Conservation (phyloP, 139 green algal species). For the Asterochloris sp. region DNA sequence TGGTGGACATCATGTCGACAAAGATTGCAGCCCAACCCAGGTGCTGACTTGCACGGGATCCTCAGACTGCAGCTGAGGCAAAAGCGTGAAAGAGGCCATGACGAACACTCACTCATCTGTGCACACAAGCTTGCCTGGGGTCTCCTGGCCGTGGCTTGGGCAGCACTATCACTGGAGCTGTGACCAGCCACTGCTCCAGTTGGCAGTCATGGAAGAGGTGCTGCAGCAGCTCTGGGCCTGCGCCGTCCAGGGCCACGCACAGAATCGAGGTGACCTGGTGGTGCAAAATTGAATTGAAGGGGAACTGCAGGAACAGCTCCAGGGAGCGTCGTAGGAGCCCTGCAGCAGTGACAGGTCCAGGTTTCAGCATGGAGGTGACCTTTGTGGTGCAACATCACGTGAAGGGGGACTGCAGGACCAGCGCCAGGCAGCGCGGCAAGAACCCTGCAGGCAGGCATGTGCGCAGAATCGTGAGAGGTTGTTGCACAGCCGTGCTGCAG, state of each 20-base stretch:
- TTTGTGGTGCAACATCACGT: constrained; percentile 82
- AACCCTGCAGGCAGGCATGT: constrained; percentile 25
- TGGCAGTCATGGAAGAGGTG: constrained; percentile 65
- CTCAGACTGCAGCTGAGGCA: too few relatives aligned
- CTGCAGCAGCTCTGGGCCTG: constrained; percentile 38
- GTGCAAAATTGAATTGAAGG: constrained; percentile 93
- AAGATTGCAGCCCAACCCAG: too few relatives aligned
- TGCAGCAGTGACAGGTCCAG: not conserved
- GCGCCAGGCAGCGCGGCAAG: constrained; percentile 55
- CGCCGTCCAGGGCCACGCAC: constrained; percentile 28
- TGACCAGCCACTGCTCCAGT: constrained; percentile 63
- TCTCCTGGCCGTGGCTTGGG: not conserved
- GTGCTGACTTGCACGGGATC: too few relatives aligned
- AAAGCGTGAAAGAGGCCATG: too few relatives aligned
- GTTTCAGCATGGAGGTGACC: not conserved
- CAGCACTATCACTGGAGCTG: constrained; percentile 45
- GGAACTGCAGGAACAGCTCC: constrained; percentile 71
- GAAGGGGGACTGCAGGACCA: constrained; percentile 81
- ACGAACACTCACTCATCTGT: too few relatives aligned
- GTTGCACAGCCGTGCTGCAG: too few relatives aligned
- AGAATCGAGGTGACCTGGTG: constrained; percentile 36
- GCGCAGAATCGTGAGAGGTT: too few relatives aligned
- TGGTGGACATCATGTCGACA: too few relatives aligned
- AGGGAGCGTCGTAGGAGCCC: constrained; percentile 50
- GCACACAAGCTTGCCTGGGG: not conserved